phyloP scores from a whole-genome alignment of 1,139 yeast genomes.

The Spencermartinsiella ligniputridi region DNA sequence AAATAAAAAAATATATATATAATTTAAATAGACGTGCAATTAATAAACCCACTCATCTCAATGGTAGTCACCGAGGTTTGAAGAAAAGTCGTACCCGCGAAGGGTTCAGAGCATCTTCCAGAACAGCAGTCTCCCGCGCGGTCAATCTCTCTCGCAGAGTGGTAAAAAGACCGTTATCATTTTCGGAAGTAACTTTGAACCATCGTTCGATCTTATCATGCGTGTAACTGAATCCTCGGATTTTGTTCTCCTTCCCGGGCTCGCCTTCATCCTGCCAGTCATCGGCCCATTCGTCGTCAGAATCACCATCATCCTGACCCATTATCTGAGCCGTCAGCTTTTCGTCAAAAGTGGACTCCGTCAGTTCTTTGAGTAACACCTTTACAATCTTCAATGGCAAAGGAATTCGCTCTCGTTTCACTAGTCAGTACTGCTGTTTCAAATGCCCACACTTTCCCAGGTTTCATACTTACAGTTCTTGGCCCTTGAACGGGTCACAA shows the following conservation, averaged over 20 bases:
- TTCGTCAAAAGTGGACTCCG: conserved; percentile 37
- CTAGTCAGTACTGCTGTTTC: too few relatives aligned
- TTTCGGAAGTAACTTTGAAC: conserved; percentile 26
- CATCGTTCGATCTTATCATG: conserved; percentile 29
- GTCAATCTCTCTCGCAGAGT: too few relatives aligned
- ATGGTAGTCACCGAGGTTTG: too few relatives aligned
- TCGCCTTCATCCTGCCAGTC: conserved; percentile 74
- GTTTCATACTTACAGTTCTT: conserved; percentile 37
- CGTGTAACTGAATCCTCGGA: conserved; percentile 9
- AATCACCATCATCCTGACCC: conserved; percentile 24
- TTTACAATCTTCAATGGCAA: conserved; percentile 71
- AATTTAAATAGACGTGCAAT: too few relatives aligned
- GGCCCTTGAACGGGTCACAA: conserved; percentile 82
- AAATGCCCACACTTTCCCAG: not conserved
- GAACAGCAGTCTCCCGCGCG: too few relatives aligned
- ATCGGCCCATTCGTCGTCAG: conserved; percentile 37
- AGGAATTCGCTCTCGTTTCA: conserved; percentile 58
- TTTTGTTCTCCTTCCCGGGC: conserved; percentile 12
- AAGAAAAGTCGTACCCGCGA: too few relatives aligned
- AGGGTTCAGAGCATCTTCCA: too few relatives aligned
- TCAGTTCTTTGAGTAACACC: conserved; percentile 63
- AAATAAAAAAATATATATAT: too few relatives aligned
- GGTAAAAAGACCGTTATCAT: too few relatives aligned
- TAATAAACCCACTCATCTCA: too few relatives aligned
- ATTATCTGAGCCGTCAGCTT: conserved; percentile 31